A percentile compares a stretch with the other conserved stretches of the same genome.
Conservation (phyloP, 208 protist species). For the Phytomonas sp. region DNA sequence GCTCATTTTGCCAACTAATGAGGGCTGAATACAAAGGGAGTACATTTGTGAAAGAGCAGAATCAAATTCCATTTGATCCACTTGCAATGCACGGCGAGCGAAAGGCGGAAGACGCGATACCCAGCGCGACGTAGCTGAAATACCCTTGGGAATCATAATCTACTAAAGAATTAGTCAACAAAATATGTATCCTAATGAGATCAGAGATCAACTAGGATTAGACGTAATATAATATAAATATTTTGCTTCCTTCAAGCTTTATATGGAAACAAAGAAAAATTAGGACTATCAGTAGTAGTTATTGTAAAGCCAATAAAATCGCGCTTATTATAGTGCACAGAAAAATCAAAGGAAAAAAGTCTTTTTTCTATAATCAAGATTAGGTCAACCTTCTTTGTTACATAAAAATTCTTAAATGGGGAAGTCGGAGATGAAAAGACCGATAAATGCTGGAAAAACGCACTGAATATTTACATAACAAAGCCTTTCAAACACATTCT, state of each 20-base stretch:
- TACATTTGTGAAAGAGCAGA: slow-evolving; percentile 90
- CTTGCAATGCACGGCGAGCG: slow-evolving; percentile 67
- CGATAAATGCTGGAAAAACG: slow-evolving; percentile 8
- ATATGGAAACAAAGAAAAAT: slow-evolving; percentile 5
- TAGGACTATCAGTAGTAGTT: background rate
- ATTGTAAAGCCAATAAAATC: slow-evolving; percentile 12
- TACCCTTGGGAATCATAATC: slow-evolving; percentile 15
- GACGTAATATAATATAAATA: slow-evolving; percentile 4
- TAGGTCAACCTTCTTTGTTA: background rate
- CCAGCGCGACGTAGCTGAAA: slow-evolving; percentile 41
- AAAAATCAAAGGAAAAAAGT: slow-evolving; percentile 13
- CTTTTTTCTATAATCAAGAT: background rate
- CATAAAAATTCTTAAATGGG: slow-evolving; percentile 7
- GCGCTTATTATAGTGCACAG: slow-evolving; percentile 2
- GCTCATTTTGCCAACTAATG: slow-evolving; percentile 83
- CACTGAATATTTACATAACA: slow-evolving; percentile 1
- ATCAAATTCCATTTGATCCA: slow-evolving; percentile 90
- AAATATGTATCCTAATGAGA: slow-evolving; percentile 7
- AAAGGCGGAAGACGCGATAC: slow-evolving; percentile 66
- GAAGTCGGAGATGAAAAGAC: slow-evolving; percentile 11
- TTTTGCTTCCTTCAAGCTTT: slow-evolving; percentile 8
- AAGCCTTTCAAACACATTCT: background rate
- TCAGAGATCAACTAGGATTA: background rate
- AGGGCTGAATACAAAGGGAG: slow-evolving; percentile 66
- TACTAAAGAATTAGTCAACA: slow-evolving; percentile 5